Conservation (phyloP, 2,329 filamentous ascomycete genomes). For the Trichophyton simii region DNA sequence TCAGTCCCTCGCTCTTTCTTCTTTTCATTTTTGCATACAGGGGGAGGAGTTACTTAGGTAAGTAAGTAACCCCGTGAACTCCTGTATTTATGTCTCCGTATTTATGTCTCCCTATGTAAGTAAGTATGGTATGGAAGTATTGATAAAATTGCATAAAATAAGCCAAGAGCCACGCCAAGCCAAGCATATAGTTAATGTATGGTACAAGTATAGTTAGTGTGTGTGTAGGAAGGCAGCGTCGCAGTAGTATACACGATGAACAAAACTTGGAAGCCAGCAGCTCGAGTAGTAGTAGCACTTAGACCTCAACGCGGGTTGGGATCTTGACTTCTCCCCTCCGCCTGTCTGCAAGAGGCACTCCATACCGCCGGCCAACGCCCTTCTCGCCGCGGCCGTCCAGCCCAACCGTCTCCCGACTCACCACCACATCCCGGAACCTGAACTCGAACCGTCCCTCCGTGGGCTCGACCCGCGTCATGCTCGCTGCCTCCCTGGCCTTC, state of each 20-base stretch:
- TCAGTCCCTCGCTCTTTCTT: no score
- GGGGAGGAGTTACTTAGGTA: no score
- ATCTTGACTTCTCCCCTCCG: constrained; percentile 54
- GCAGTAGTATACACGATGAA: neutral
- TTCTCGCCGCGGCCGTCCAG: constrained; percentile 40
- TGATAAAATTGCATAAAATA: no score
- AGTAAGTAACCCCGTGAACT: no score
- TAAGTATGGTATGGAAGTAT: no score
- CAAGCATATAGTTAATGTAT: no score
- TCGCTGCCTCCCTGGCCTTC: constrained; percentile 33
- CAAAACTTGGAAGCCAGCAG: neutral
- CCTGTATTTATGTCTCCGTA: no score
- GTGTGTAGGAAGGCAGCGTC: no score
- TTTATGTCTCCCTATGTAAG: no score
- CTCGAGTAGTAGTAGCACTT: constrained; percentile 6
- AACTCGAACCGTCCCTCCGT: constrained; percentile 46
- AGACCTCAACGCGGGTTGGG: constrained; percentile 45
- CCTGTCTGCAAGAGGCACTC: constrained; percentile 48
- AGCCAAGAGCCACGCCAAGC: no score
- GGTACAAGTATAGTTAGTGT: no score
- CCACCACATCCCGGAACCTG: constrained; percentile 42
- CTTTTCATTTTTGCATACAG: no score
- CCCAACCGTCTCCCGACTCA: constrained; percentile 45
- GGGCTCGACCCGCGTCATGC: constrained; percentile 32
- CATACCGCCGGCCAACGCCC: constrained; percentile 49